Evolutionary conservation across 768 basidiomycete genomes (phyloP).

Genomic region (Trametes elegans): DNA sequence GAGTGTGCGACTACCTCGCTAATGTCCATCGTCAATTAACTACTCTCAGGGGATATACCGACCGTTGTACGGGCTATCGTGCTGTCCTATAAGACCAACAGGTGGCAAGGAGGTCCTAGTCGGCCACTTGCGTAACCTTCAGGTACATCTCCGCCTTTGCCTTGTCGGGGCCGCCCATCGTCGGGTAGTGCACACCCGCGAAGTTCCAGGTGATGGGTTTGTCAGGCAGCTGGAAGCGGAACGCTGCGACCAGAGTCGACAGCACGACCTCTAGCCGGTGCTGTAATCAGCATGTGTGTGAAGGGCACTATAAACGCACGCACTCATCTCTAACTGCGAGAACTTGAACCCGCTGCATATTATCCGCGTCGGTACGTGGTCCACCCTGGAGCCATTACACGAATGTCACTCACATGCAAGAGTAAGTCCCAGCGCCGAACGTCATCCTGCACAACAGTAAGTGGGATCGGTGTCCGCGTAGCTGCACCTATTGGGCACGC

Average conservation of each 20-base stretch:
- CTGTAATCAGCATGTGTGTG: too few relatives aligned
- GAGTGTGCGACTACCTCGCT: too few relatives aligned
- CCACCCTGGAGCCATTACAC: not conserved
- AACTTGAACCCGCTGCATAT: slow-evolving; percentile 19
- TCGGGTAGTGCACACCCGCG: slow-evolving; percentile 6
- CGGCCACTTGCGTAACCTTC: slow-evolving; percentile 4
- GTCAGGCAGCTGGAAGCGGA: slow-evolving; percentile 16
- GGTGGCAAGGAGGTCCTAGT: too few relatives aligned
- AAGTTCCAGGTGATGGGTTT: slow-evolving; percentile 16
- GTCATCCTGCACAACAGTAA: slow-evolving; percentile 8
- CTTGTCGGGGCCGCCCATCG: slow-evolving; percentile 1
- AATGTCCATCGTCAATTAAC: too few relatives aligned
- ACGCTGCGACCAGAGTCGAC: not conserved
- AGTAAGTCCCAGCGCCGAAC: slow-evolving; percentile 13
- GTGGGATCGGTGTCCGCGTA: too few relatives aligned
- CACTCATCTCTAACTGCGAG: slow-evolving; percentile 21
- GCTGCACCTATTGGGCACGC: not conserved
- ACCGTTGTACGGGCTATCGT: too few relatives aligned
- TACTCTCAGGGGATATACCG: too few relatives aligned
- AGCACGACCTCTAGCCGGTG: slow-evolving; percentile 14
- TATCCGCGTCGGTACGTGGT: not conserved
- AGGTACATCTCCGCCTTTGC: slow-evolving; percentile 12
- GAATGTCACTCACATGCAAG: slow-evolving; percentile 16
- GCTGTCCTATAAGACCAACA: too few relatives aligned
- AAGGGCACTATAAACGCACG: not conserved